Conservation (phyloP, 192 early-diverging fungal genomes). For the Allomyces macrogynus region DNA sequence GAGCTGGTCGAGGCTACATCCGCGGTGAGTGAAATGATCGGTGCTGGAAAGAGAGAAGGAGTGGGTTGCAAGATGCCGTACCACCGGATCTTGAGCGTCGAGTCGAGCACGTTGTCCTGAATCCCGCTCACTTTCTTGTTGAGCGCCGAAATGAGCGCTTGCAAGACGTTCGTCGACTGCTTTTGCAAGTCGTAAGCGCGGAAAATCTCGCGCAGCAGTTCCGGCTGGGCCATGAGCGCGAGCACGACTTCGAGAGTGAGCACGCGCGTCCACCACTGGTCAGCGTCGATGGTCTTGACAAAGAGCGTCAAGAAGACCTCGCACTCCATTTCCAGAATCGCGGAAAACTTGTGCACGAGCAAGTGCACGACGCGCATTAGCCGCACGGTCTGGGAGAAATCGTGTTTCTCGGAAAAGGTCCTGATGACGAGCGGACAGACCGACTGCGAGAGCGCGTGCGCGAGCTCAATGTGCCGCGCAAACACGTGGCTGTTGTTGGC, state of each 20-base stretch:
- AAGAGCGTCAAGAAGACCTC: constrained; percentile 86
- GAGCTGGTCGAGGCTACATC: constrained; percentile 54
- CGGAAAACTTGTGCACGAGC: constrained; percentile 40
- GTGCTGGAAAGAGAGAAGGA: no score
- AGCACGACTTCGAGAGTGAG: constrained; percentile 63
- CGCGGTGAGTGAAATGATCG: no score
- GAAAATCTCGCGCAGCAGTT: constrained; percentile 46
- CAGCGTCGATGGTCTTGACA: constrained; percentile 58
- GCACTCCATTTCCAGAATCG: constrained; percentile 44
- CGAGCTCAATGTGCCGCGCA: constrained; percentile 53
- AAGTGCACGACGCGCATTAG: constrained; percentile 58
- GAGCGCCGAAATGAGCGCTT: constrained; percentile 9
- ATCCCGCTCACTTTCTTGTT: no score
- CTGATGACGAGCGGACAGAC: constrained; percentile 79
- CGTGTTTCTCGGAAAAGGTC: constrained; percentile 71
- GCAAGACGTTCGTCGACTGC: constrained; percentile 52
- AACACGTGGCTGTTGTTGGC: constrained; percentile 59
- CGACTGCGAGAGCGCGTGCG: constrained; percentile 47
- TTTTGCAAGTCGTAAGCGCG: constrained; percentile 53
- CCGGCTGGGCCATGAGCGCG: constrained; percentile 35
- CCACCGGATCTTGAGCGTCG: no score
- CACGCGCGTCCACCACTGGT: constrained; percentile 57
- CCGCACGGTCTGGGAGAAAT: constrained; percentile 67
- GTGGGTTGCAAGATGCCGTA: no score
- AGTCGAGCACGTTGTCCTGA: no score